Base-by-base conservation (phyloP, 2,329 filamentous ascomycete species). In the Colletotrichum viniferum region DNA sequence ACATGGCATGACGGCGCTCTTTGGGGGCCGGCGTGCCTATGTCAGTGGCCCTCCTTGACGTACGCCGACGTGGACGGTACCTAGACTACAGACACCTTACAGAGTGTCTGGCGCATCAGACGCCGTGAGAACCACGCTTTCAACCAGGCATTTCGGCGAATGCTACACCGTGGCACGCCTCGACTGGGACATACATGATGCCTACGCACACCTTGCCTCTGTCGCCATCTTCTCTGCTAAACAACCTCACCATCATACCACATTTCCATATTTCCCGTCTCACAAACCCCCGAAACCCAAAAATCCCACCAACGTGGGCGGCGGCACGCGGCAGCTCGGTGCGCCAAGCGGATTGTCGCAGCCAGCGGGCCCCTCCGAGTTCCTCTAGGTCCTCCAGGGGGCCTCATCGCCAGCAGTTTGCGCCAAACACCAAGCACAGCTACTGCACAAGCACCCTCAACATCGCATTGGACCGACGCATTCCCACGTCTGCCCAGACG, bases 401-500 rank as follows among this genome's bases (percentile, higher is more conserved):
- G 30, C 30, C n/a, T 48, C 71, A 62, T 73, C 71, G 62, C 26
- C 68, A 62, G 13, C 55, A 28, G 32, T 14, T 36, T 36, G 38
- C 38, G 34, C 34, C 18, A 52, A 43, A 36, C 66, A 70, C 66
- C 71, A 70, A 63, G 34, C 26, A 48, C 62, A 63, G 48, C 26
- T 28, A 38, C 70, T 55, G 26, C 26, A 66, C 62, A 62, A 65
- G 52, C 26, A 43, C 63, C 28, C 43, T 61, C 32, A 38, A 38
- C 60, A 38, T 71, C 34, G 67, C 67, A n/a, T 64, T 60, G 21
- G 48, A 34, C 63, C 55, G 69, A 68, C 60, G 64, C 64, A 76
- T 43, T 69, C 64, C 30, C 69, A 76, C 64, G 73, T 76, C 73
- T 76, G 73, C 73, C 73, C 73, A 76, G 73, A 58, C 69, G 56